A percentile compares a stretch with the other conserved stretches of the same genome.
These are phyloP conservation scores for Penicillium alfredii DNA, from an alignment of 495 filamentous ascomycete species.

Conservation along the genomic window DNA sequence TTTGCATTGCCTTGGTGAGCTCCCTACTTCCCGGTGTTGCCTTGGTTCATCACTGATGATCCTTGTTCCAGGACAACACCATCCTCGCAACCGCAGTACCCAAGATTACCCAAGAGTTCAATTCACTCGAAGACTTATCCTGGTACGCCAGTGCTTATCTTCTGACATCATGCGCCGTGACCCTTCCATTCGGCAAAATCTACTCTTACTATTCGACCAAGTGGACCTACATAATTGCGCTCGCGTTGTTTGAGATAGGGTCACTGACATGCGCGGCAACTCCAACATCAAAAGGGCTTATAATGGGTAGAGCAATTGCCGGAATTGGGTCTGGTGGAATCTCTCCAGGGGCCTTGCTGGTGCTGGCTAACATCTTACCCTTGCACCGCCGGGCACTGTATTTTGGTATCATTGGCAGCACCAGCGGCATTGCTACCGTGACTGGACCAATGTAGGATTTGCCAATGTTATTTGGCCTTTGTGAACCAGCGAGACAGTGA, in stretches of 20 bases:
- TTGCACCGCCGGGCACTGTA: conserved; percentile 65
- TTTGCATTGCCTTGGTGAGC: conserved; percentile 58
- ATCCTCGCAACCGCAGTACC: conserved; percentile 86
- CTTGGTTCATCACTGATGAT: neutral
- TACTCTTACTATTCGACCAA: conserved; percentile 78
- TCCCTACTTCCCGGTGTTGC: neutral
- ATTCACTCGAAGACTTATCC: conserved; percentile 66
- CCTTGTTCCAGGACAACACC: conserved; percentile 53
- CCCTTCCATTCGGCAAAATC: conserved; percentile 69
- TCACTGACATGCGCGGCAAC: conserved; percentile 74
- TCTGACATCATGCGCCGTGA: conserved; percentile 66
- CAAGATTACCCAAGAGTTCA: conserved; percentile 73
- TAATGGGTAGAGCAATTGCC: conserved; percentile 78
- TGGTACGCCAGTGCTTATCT: conserved; percentile 73
- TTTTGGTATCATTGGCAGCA: conserved; percentile 67
- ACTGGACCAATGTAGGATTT: conserved; percentile 58
- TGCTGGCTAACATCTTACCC: conserved; percentile 72
- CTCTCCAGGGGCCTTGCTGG: conserved; percentile 74
- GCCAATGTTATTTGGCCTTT: neutral
- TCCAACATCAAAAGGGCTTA: conserved; percentile 66
- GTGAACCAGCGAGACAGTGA: neutral
- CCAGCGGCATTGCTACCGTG: conserved; percentile 74
- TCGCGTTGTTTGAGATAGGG: conserved; percentile 76
- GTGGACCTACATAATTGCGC: conserved; percentile 63
- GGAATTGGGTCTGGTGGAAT: conserved; percentile 78